A percentile compares a stretch with the other conserved stretches of the same genome.
These are phyloP conservation scores for Daucus carota DNA, from an alignment of 129 eudicot species.

Conservation along the genomic window DNA sequence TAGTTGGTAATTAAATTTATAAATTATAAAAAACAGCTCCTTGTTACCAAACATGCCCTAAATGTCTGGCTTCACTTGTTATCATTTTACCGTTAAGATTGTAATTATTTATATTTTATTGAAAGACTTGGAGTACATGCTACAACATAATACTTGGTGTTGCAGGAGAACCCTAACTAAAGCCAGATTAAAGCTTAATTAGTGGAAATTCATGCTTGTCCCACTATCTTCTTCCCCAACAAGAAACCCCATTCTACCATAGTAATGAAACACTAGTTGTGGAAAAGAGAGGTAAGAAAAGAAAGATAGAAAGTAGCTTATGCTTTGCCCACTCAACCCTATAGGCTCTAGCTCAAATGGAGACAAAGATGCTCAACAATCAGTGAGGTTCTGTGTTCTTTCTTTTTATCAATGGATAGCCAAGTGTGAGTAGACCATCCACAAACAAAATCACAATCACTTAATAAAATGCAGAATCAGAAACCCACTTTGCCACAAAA, in stretches of 20 bases:
- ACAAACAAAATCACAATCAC: constrained; percentile 10
- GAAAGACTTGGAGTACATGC: not conserved
- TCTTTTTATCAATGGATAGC: not conserved
- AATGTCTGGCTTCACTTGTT: no score
- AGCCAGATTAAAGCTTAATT: not conserved
- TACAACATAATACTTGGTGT: not conserved
- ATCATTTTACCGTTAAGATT: no score
- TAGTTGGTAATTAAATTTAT: no score
- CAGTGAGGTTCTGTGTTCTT: constrained; percentile 8
- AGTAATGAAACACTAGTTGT: constrained; percentile 11
- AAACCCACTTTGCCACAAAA: constrained; percentile 29
- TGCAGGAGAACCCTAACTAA: not conserved
- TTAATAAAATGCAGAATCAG: constrained; percentile 30
- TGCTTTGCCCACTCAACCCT: constrained; percentile 4
- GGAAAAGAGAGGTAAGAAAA: not conserved
- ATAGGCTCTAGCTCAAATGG: constrained; percentile 13
- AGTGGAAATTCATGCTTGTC: constrained; percentile 17
- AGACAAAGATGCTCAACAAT: constrained; percentile 22
- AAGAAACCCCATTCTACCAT: not conserved
- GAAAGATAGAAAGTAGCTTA: constrained; percentile 10
- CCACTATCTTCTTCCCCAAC: constrained; percentile 6
- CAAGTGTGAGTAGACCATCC: constrained; percentile 18
- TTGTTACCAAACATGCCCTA: no score
- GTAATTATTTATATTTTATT: no score
- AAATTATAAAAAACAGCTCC: no score